Evolutionary conservation across 2,329 filamentous ascomycete species (phyloP).

Genomic region (Clarireedia homoeocarpa): DNA sequence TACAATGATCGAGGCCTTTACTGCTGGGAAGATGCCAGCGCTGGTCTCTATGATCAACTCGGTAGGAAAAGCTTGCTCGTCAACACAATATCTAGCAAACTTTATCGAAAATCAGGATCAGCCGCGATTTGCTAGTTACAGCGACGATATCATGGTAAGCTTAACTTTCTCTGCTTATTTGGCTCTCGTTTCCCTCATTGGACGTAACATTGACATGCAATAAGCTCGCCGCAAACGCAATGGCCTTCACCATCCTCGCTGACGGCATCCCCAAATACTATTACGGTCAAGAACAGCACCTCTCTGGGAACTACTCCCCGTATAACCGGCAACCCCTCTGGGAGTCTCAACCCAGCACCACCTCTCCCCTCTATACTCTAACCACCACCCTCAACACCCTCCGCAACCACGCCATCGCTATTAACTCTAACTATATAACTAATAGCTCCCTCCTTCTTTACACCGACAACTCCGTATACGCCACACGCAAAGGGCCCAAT

Average conservation of each 20-base stretch:
- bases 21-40: constrained; percentile 5
- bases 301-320: constrained; percentile 32
- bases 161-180: background rate
- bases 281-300: constrained; percentile 46
- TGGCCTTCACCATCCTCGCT: constrained; percentile 40
- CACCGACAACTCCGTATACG: constrained; percentile 12
- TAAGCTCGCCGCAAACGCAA: constrained; percentile 36
- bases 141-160: constrained; percentile 13
- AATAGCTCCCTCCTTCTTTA: constrained; percentile 9
- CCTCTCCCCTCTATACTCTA: constrained; percentile 32
- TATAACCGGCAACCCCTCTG: constrained; percentile 38
- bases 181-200: background rate
- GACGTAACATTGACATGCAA: background rate
- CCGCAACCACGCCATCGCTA: constrained; percentile 12
- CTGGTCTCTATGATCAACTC: constrained; percentile 10
- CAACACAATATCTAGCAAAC: constrained; percentile 30
- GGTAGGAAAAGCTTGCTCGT: constrained; percentile 16
- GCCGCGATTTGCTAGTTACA: constrained; percentile 31
- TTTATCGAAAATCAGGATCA: constrained; percentile 37
- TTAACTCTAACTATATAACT: constrained; percentile 9
- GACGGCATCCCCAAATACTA: constrained; percentile 46
- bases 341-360: constrained; percentile 32
- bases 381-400: constrained; percentile 23
- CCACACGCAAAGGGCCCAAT: constrained; percentile 13
- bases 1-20: constrained; percentile 17